These are phyloP conservation scores for Phaseolus coccineus DNA, from an alignment of 331 rosid species.

Conservation along the genomic window DNA sequence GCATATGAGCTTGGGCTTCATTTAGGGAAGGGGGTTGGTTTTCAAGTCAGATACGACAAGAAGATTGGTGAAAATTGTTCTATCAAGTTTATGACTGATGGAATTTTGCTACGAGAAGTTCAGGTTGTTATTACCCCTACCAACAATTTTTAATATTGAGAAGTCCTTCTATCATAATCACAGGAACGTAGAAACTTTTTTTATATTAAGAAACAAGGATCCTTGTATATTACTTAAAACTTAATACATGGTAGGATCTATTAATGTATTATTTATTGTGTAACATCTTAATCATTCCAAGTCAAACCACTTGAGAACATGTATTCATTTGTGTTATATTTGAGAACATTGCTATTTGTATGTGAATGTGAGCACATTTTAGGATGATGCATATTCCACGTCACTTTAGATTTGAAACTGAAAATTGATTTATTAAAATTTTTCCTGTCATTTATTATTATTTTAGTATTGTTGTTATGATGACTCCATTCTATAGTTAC, in stretches of 20 bases:
- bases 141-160: not conserved
- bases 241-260: constrained; percentile 9
- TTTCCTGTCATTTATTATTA: constrained; percentile 27
- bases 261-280: constrained; percentile 14
- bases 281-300: constrained; percentile 25
- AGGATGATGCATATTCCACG: constrained; percentile 21
- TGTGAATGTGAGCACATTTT: constrained; percentile 15
- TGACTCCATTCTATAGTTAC: constrained; percentile 16
- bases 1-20: constrained; percentile 85
- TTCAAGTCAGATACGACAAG: constrained; percentile 95
- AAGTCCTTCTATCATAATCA: not conserved
- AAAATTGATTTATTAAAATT: constrained; percentile 4
- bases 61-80: constrained; percentile 80
- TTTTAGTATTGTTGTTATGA: not conserved
- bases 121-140: constrained; percentile 63
- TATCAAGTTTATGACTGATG: constrained; percentile 97
- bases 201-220: constrained; percentile 12
- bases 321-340: constrained; percentile 18
- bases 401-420: constrained; percentile 36
- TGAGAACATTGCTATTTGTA: constrained; percentile 14
- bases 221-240: constrained; percentile 7
- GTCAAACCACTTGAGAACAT: constrained; percentile 7
- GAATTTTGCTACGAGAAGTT: constrained; percentile 90
- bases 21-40: constrained; percentile 86
- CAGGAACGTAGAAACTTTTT: not conserved